Evolutionary conservation across 2,329 filamentous ascomycete species (phyloP).

Genomic region (Blumeria hordei): DNA sequence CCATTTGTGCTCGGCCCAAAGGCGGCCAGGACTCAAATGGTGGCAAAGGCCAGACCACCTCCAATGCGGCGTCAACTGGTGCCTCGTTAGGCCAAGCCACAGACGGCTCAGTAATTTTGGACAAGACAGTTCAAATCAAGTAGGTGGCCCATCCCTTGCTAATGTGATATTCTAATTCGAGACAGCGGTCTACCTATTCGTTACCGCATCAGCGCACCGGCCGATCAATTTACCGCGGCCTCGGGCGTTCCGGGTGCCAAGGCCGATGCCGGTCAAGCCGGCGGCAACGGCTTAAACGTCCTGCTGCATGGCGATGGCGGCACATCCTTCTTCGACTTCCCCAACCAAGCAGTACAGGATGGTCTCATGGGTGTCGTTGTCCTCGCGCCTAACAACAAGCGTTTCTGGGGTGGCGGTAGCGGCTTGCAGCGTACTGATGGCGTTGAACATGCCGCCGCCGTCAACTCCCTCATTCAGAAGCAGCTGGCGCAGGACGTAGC

Average conservation of each 20-base stretch:
- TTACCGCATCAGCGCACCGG: slow-evolving; percentile 30
- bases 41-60: slow-evolving; percentile 2
- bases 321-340: slow-evolving; percentile 50
- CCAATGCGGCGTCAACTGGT: slow-evolving; percentile 2
- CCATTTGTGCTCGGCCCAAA: background rate
- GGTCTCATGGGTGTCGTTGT: slow-evolving; percentile 54
- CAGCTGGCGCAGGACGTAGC: slow-evolving; percentile 27
- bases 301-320: slow-evolving; percentile 35
- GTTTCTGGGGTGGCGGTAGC: slow-evolving; percentile 31
- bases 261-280: slow-evolving; percentile 12
- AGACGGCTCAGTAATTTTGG: slow-evolving; percentile 30
- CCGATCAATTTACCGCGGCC: slow-evolving; percentile 24
- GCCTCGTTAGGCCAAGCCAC: slow-evolving; percentile 16
- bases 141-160: slow-evolving; percentile 12
- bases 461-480: slow-evolving; percentile 25
- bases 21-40: background rate
- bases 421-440: slow-evolving; percentile 29
- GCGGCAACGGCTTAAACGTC: slow-evolving; percentile 27
- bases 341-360: slow-evolving; percentile 53
- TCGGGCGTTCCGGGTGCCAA: slow-evolving; percentile 24
- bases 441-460: slow-evolving; percentile 28
- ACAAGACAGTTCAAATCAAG: slow-evolving; percentile 29
- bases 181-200: slow-evolving; percentile 26
- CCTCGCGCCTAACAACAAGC: slow-evolving; percentile 28
- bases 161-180: slow-evolving; percentile 3